Base-by-base conservation (phyloP, 768 basidiomycete genomes). In the Serendipita sp. region DNA sequence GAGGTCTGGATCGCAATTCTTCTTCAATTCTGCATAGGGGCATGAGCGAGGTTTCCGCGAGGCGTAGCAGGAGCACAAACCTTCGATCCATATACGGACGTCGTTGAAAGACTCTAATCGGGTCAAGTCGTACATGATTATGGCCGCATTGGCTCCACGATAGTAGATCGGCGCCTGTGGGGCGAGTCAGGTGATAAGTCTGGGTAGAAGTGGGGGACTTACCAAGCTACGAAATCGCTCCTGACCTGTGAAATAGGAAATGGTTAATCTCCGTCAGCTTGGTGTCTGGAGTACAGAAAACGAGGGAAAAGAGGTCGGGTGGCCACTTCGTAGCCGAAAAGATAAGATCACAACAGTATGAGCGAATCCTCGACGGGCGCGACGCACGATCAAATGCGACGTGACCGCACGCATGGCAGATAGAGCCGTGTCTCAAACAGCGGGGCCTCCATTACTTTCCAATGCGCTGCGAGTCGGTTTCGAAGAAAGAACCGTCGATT, bases 121-220 rank as follows among this genome's bases (percentile, higher is more conserved):
- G 71, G 94, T 94, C 70, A 95, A 91, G 79, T 97, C 93, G 77
- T 97, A 97, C 73, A 95, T 80, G 69, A 96, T 80, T 68, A 97
- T 81, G 44, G 93, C 93, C 68, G 92, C 93, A 73, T 94, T 89
- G 71, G 93, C 90, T 73, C 92, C 92, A 76, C 92, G 85, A 80
- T 94, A 94, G 78, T 94, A 95, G 86, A 95, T 92, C 69, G 90
- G 91, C 70, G 92, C 92, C 91, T 91, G 70, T 65, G 47, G 63
- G 35, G 18, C 28, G 63, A 15, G 37, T 46, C 32, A 37, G 67
- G 16, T 38, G 45, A 41, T 41, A 13, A 13, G 5, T 13, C 41
- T 41, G 48, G 41, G 8, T 16, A 56, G 28, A 53, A 32, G 51
- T 38, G 65, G 54, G 63, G 37, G 16, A 15, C 83, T 47, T 67